phyloP scores from a whole-genome alignment of 2,329 filamentous ascomycete species.

The Ophiostoma quercus region DNA sequence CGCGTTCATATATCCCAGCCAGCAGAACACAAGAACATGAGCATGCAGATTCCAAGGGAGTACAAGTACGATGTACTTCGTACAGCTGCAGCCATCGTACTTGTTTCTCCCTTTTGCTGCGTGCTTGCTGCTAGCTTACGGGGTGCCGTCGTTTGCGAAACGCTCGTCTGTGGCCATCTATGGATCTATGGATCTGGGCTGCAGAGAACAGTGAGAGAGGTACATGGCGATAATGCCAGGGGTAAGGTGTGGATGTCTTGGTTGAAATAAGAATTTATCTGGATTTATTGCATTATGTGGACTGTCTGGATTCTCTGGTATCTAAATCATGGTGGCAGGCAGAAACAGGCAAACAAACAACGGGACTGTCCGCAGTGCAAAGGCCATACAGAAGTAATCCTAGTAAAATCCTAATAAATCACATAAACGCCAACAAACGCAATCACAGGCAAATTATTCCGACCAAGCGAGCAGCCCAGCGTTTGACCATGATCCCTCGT shows the following conservation, averaged over 20 bases:
- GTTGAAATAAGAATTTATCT: conserved; percentile 3
- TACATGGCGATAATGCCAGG: not conserved
- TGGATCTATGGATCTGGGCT: not conserved
- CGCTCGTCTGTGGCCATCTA: not conserved
- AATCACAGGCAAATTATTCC: not conserved
- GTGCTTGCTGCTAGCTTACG: conserved; percentile 5
- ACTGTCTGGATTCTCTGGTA: not conserved
- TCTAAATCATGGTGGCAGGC: not conserved
- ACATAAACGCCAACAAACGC: no score
- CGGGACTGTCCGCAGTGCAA: not conserved
- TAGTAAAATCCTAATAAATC: no score
- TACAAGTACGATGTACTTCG: no score
- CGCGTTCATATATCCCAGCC: conserved; percentile 1
- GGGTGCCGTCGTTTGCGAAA: conserved; percentile 5
- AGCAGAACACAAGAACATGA: no score
- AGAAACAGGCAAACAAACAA: not conserved
- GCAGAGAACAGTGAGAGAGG: not conserved
- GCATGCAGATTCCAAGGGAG: no score
- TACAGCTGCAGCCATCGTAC: no score
- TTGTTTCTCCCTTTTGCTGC: conserved; percentile 7
- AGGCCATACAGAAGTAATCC: no score
- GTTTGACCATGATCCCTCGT: conserved; percentile 1
- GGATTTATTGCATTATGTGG: not conserved
- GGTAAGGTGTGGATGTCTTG: not conserved
- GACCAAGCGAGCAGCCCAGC: not conserved